Conservation (phyloP, 192 early-diverging fungal species). For the Podila epigama region DNA sequence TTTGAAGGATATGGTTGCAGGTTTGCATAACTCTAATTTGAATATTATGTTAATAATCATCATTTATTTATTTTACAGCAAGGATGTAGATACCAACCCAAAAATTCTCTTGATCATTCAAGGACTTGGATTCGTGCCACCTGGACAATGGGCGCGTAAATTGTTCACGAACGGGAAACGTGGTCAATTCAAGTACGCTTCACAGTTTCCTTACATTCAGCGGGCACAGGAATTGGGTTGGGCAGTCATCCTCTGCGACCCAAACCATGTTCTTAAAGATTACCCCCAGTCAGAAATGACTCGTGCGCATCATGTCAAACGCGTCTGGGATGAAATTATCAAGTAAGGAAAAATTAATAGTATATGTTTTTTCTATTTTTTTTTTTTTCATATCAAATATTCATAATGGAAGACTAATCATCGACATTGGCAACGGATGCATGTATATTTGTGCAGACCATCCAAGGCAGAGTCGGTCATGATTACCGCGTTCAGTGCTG, state of each 20-base stretch:
- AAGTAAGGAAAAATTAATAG: background rate
- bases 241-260: conserved; percentile 36
- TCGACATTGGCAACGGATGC: background rate
- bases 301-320: conserved; percentile 18
- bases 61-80: background rate
- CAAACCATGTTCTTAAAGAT: conserved; percentile 10
- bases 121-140: conserved; percentile 28
- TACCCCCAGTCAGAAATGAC: background rate
- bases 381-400: background rate
- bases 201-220: conserved; percentile 32
- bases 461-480: conserved; percentile 31
- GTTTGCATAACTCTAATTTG: background rate
- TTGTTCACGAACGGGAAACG: conserved; percentile 34
- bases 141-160: conserved; percentile 45
- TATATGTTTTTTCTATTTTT: background rate
- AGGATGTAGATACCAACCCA: conserved; percentile 9
- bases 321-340: conserved; percentile 39
- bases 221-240: conserved; percentile 8
- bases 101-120: conserved; percentile 30
- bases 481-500: conserved; percentile 29
- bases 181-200: conserved; percentile 13
- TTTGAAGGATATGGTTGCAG: background rate
- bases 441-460: background rate
- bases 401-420: no score
- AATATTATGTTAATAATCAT: background rate